A percentile compares a stretch with the other conserved stretches of the same genome.
Evolutionary conservation across 2,329 filamentous ascomycete genomes (phyloP).

Genomic region (Beauveria sp.): DNA sequence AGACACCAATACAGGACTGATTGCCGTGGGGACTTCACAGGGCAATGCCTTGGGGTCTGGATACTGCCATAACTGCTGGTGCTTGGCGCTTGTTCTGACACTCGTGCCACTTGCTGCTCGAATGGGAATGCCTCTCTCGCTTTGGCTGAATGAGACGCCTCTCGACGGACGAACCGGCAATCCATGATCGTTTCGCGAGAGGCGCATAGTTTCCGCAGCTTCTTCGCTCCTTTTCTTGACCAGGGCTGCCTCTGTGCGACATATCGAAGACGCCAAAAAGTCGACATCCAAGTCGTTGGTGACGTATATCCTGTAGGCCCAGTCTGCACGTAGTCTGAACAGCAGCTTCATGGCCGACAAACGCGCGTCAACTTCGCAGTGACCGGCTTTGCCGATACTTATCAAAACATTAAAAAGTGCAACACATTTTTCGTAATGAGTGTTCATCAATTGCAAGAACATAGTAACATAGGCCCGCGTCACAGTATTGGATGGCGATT

Average conservation of each 20-base stretch:
- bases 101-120: constrained; percentile 36
- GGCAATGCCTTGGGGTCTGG: constrained; percentile 51
- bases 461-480: constrained; percentile 64
- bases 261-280: constrained; percentile 63
- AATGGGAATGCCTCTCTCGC: constrained; percentile 33
- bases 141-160: constrained; percentile 46
- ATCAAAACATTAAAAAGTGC: constrained; percentile 57
- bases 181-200: constrained; percentile 37
- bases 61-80: constrained; percentile 50
- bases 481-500: constrained; percentile 62
- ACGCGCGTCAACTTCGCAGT: constrained; percentile 60
- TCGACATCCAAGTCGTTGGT: constrained; percentile 63
- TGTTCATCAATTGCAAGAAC: constrained; percentile 66
- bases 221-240: constrained; percentile 45
- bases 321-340: constrained; percentile 77
- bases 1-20: constrained; percentile 46
- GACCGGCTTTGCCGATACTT: constrained; percentile 50
- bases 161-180: constrained; percentile 32
- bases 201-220: constrained; percentile 35
- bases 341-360: constrained; percentile 70
- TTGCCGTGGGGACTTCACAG: constrained; percentile 33
- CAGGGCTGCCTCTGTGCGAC: constrained; percentile 51
- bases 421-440: constrained; percentile 55
- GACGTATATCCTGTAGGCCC: constrained; percentile 67
- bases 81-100: constrained; percentile 25